A percentile compares a stretch with the other conserved stretches of the same genome.
phyloP scores from a whole-genome alignment of 2,329 filamentous ascomycete species.

The Penicillium verrucosum region DNA sequence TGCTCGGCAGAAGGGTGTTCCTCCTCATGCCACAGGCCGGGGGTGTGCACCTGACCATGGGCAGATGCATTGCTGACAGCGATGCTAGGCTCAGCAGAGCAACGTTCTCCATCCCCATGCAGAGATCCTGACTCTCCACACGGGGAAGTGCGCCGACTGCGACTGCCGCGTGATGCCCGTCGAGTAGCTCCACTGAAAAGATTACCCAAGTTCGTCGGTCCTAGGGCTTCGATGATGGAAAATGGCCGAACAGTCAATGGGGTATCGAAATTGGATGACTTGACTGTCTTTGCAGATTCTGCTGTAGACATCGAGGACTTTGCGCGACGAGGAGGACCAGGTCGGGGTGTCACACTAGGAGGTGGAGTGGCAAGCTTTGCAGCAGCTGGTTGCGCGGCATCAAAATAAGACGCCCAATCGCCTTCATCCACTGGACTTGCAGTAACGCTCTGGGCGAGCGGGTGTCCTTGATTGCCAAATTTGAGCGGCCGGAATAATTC shows the following conservation, averaged over 20 bases:
- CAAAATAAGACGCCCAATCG: slow-evolving; percentile 39
- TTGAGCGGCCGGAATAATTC: slow-evolving; percentile 52
- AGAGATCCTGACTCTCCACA: slow-evolving; percentile 35
- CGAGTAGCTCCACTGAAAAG: slow-evolving; percentile 42
- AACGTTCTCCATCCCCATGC: slow-evolving; percentile 37
- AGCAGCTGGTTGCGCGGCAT: slow-evolving; percentile 9
- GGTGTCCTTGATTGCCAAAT: slow-evolving; percentile 57
- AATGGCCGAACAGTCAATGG: slow-evolving; percentile 22
- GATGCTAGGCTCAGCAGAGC: slow-evolving; percentile 41
- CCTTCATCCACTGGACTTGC: slow-evolving; percentile 60
- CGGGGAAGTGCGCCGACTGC: slow-evolving; percentile 33
- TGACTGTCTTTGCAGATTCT: slow-evolving; percentile 47
- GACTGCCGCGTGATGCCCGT: slow-evolving; percentile 38
- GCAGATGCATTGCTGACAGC: slow-evolving; percentile 46
- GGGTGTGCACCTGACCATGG: slow-evolving; percentile 41
- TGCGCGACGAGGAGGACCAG: slow-evolving; percentile 39
- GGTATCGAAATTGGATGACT: slow-evolving; percentile 31
- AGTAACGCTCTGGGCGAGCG: slow-evolving; percentile 69
- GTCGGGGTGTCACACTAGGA: slow-evolving; percentile 31
- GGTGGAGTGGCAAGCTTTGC: slow-evolving; percentile 17
- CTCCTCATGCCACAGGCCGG: slow-evolving; percentile 35
- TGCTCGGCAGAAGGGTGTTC: slow-evolving; percentile 12
- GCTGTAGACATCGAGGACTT: slow-evolving; percentile 46
- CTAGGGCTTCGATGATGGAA: slow-evolving; percentile 30
- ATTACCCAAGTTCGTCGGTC: slow-evolving; percentile 35